Base-by-base conservation (phyloP, 305 asterid genomes). In the Ilex paraguariensis region DNA sequence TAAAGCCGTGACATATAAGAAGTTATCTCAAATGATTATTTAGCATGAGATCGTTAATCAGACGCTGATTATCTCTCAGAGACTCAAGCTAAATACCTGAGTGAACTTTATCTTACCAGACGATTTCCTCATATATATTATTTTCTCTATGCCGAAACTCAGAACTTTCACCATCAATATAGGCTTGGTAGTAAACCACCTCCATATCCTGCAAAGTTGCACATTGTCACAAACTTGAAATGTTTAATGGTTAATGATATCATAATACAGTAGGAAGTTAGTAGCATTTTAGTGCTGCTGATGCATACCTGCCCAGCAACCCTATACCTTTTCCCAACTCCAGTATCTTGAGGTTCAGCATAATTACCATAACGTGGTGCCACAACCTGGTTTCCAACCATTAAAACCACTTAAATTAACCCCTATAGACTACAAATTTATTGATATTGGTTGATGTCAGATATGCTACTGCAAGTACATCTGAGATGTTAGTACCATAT, bases 221-320 rank as follows among this genome's bases (percentile, higher is more conserved):
- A 52, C 42, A 36, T 36, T 4, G 7, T 36, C 9, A 36, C 42
- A 36, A 36, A 36, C 42, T 36, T 3, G 42, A 5, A 36, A 4
- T 5, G 42, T 4, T 36, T 36, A 36, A 36, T 5, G 42, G 42
- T 36, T 36, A 36, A 36, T 36, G 42, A 36, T 4, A 36, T 36
- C 42, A 36, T 36, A 36, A 36, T 8, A 36, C 42, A 36, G 42
- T 36, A 36, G 42, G 42, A 36, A 36, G 9, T 3, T 4, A 36
- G 42, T 36, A 4, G 9, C 42, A 36, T 36, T 36, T 36, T 4
- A 36, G 42, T 36, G 42, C 42, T 36, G 42, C 42, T 36, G 1
- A 36, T 57, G 61, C 77, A 66, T 73, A 93, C 99, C 95, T 87
- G 97, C 61, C 95, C 96, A 72, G 86, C 89, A 52, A 93, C 83